These are phyloP conservation scores for Rhynchospora tenuis DNA, from an alignment of 176 grass and related monocot species.

Conservation along the genomic window DNA sequence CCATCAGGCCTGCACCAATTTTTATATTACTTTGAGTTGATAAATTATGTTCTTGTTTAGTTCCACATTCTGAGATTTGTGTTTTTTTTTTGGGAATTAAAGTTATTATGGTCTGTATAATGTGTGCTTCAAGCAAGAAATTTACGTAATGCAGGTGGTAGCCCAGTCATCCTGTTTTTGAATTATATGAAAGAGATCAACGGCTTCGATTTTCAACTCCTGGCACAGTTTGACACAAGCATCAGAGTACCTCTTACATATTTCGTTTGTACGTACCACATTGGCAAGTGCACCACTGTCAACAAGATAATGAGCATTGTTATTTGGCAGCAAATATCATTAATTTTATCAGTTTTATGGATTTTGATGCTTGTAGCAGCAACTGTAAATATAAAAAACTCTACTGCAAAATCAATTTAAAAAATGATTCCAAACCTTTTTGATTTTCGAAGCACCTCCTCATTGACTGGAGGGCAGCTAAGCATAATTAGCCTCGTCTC, in stretches of 20 bases:
- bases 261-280: constrained; percentile 53
- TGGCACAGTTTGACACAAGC: constrained; percentile 55
- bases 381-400: no score
- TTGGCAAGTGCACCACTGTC: constrained; percentile 38
- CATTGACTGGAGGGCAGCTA: constrained; percentile 63
- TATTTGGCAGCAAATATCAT: not conserved
- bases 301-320: not conserved
- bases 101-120: no score
- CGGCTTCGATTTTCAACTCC: constrained; percentile 62
- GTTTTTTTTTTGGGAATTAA: no score
- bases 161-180: constrained; percentile 41
- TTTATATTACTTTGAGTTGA: not conserved
- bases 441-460: constrained; percentile 36
- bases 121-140: not conserved
- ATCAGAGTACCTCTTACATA: constrained; percentile 47
- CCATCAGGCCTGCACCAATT: constrained; percentile 30
- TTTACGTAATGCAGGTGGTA: constrained; percentile 55
- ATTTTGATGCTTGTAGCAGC: no score
- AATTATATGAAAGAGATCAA: constrained; percentile 58
- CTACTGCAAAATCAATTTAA: no score
- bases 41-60: not conserved
- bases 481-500: constrained; percentile 56
- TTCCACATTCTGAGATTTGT: no score
- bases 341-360: not conserved
- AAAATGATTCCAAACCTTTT: no score